Percentiles rank a stretch among this genome's conserved stretches.
These are phyloP conservation scores for Fusarium austroafricanum DNA, from an alignment of 2,329 filamentous ascomycete species.

Conservation along the genomic window DNA sequence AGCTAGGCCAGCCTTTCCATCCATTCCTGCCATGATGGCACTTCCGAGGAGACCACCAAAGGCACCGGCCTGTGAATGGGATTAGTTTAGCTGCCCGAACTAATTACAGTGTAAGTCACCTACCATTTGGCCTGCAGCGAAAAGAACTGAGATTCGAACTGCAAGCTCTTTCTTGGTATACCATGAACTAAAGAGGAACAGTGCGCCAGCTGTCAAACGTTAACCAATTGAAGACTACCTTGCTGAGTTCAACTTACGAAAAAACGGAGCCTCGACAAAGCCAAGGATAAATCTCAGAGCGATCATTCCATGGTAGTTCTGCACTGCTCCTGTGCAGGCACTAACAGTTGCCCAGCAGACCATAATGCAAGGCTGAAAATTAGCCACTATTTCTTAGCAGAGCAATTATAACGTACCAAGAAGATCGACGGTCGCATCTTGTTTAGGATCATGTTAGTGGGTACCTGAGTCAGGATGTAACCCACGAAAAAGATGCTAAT, in stretches of 20 bases:
- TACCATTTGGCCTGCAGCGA: conserved; percentile 76
- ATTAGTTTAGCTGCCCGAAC: no score
- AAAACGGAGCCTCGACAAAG: conserved; percentile 16
- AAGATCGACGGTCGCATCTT: conserved; percentile 62
- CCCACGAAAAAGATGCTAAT: conserved; percentile 65
- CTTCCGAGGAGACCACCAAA: conserved; percentile 75
- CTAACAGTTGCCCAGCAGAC: conserved; percentile 22
- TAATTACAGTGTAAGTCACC: no score
- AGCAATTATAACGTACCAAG: conserved; percentile 32
- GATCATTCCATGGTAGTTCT: conserved; percentile 10
- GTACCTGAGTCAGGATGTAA: conserved; percentile 63
- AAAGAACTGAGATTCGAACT: conserved; percentile 73
- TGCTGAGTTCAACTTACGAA: not conserved
- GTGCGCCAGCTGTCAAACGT: not conserved
- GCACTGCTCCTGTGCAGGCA: conserved; percentile 50
- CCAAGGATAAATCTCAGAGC: conserved; percentile 18
- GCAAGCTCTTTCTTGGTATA: conserved; percentile 69
- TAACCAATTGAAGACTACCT: no score
- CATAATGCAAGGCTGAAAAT: conserved; percentile 7
- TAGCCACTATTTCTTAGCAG: not conserved
- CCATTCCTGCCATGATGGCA: conserved; percentile 74
- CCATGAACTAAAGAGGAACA: conserved; percentile 24
- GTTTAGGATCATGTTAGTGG: conserved; percentile 64
- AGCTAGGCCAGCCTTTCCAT: conserved; percentile 66
- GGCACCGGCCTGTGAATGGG: no score